Percentiles rank a stretch among this genome's conserved stretches.
phyloP scores from a whole-genome alignment of 2,329 filamentous ascomycete species.

The Exophiala xenobiotica region DNA sequence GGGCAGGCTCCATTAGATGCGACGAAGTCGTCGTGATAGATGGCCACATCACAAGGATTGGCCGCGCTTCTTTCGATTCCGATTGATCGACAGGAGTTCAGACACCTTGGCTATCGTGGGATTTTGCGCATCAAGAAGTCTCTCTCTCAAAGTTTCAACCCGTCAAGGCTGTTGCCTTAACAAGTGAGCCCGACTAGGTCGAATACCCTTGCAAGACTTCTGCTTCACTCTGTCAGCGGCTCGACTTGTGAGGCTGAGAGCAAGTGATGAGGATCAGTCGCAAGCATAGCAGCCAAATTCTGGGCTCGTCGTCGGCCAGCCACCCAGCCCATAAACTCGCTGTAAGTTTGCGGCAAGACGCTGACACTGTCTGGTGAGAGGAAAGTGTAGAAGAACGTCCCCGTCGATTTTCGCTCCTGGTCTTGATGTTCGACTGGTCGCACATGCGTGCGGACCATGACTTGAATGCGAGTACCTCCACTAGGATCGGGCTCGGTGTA shows the following conservation, averaged over 20 bases:
- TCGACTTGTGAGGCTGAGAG: conserved; percentile 19
- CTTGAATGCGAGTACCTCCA: conserved; percentile 62
- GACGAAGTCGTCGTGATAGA: too few relatives aligned
- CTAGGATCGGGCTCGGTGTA: conserved; percentile 64
- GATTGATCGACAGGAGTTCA: too few relatives aligned
- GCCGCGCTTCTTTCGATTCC: too few relatives aligned
- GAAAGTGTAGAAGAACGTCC: conserved; percentile 76
- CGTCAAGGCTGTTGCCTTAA: too few relatives aligned
- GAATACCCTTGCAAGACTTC: too few relatives aligned
- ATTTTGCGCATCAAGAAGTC: too few relatives aligned
- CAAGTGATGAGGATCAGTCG: conserved; percentile 23
- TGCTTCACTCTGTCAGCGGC: conserved; percentile 21
- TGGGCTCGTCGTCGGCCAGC: conserved; percentile 59
- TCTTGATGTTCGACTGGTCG: conserved; percentile 69
- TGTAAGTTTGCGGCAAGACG: conserved; percentile 64
- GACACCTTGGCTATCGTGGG: too few relatives aligned
- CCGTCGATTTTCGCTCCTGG: conserved; percentile 59
- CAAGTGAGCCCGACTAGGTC: too few relatives aligned
- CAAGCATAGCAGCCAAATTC: conserved; percentile 49
- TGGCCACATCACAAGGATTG: too few relatives aligned
- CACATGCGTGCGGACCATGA: conserved; percentile 70
- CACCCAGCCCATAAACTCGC: conserved; percentile 65
- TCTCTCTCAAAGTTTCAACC: too few relatives aligned
- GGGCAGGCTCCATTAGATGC: too few relatives aligned
- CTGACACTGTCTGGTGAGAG: conserved; percentile 63